phyloP scores from a whole-genome alignment of 2,329 filamentous ascomycete species.

The Fusarium sulawesiense region DNA sequence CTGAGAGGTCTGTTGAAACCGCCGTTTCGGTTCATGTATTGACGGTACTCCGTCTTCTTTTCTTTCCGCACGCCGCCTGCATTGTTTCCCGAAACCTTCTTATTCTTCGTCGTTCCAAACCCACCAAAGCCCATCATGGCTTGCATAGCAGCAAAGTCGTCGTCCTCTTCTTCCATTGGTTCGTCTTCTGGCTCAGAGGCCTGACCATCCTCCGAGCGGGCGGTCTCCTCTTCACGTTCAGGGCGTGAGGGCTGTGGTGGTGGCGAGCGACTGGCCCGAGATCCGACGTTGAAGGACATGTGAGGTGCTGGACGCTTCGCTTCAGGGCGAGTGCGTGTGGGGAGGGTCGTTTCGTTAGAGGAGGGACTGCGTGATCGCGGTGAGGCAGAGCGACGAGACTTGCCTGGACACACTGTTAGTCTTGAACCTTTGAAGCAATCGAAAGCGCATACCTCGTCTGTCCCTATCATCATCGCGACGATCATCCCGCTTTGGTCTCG shows the following conservation, averaged over 20 bases:
- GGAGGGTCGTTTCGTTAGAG: constrained; percentile 45
- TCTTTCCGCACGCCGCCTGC: constrained; percentile 86
- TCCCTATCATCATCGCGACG: constrained; percentile 44
- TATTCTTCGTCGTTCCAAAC: constrained; percentile 88
- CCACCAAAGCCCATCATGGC: constrained; percentile 90
- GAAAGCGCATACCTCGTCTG: constrained; percentile 39
- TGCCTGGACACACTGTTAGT: constrained; percentile 35
- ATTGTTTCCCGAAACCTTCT: constrained; percentile 89
- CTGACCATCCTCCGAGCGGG: constrained; percentile 20
- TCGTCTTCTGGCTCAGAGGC: constrained; percentile 31
- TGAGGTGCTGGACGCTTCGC: constrained; percentile 32
- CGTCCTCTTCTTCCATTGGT: constrained; percentile 62
- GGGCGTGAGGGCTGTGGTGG: constrained; percentile 26
- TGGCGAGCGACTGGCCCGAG: constrained; percentile 45
- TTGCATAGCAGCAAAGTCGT: constrained; percentile 78
- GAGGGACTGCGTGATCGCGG: constrained; percentile 45
- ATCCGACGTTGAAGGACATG: constrained; percentile 52
- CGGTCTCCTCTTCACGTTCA: constrained; percentile 29
- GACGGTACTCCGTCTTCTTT: constrained; percentile 93
- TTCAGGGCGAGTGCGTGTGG: constrained; percentile 51
- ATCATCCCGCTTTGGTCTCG: constrained; percentile 38
- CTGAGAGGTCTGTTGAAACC: constrained; percentile 85
- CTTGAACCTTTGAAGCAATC: background rate
- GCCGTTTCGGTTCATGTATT: constrained; percentile 93
- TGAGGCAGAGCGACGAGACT: constrained; percentile 54